A percentile compares a stretch with the other conserved stretches of the same genome.
Conservation (phyloP, 1,139 yeast genomes). For the Blastobotrys malaysiensis region DNA sequence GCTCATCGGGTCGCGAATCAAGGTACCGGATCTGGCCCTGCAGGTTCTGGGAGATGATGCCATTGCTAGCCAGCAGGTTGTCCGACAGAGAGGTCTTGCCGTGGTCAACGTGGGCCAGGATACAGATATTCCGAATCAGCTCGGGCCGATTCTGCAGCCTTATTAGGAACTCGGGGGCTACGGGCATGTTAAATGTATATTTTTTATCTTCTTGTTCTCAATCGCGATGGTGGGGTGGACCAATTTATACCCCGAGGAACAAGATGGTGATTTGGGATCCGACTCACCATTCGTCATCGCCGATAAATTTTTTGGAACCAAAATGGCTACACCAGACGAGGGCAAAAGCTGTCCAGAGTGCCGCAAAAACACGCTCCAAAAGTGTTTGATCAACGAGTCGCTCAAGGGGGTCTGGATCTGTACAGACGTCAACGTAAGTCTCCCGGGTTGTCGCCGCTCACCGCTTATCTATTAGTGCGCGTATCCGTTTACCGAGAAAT, state of each 20-base stretch:
- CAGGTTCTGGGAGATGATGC: constrained; percentile 88
- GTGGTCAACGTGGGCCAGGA: constrained; percentile 97
- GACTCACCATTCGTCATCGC: constrained; percentile 5
- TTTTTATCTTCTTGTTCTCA: not conserved
- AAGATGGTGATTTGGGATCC: not conserved
- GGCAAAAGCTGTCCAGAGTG: constrained; percentile 30
- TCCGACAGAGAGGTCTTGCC: constrained; percentile 96
- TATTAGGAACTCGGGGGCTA: constrained; percentile 57
- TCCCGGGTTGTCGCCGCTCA: not conserved
- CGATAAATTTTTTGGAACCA: not conserved
- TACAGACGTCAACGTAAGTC: constrained; percentile 23
- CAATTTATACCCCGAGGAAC: not conserved
- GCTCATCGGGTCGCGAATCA: constrained; percentile 95
- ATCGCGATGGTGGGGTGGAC: not conserved
- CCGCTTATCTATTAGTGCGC: constrained; percentile 21
- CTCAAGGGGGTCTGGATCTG: constrained; percentile 34
- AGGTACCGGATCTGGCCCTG: constrained; percentile 93
- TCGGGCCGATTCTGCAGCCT: constrained; percentile 65
- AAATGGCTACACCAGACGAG: not conserved
- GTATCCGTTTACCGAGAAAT: constrained; percentile 33
- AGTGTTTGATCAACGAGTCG: constrained; percentile 29
- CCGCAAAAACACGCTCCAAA: constrained; percentile 22
- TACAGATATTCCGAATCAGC: constrained; percentile 82
- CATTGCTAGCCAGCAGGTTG: constrained; percentile 88
- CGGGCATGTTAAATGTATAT: constrained; percentile 20